phyloP scores from a whole-genome alignment of 2,329 filamentous ascomycete species.

The Aspergillus niger region DNA sequence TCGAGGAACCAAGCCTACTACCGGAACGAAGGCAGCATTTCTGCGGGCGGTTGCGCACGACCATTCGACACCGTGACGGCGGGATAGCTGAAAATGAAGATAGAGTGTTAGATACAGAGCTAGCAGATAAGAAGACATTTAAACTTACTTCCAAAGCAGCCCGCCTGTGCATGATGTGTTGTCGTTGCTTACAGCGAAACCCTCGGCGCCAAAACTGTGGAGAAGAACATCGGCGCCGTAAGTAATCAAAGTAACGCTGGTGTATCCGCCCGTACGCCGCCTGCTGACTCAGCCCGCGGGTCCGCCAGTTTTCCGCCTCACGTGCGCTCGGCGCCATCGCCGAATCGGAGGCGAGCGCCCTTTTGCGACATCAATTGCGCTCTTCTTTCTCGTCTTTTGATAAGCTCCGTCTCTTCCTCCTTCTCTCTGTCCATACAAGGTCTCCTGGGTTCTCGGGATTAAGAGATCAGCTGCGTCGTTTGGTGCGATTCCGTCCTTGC shows the following conservation, averaged over 20 bases:
- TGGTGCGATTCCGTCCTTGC: background rate
- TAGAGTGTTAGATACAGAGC: background rate
- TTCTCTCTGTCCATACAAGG: constrained; percentile 4
- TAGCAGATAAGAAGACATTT: fast-evolving
- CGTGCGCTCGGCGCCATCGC: constrained; percentile 33
- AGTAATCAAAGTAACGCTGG: background rate
- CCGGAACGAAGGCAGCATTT: constrained; percentile 23
- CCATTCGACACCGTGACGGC: constrained; percentile 43
- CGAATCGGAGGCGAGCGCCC: constrained; percentile 34
- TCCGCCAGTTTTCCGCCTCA: constrained; percentile 25
- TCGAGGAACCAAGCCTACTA: constrained; percentile 25
- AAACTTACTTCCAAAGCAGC: constrained; percentile 35
- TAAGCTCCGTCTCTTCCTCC: background rate
- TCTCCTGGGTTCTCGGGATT: background rate
- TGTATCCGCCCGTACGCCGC: background rate
- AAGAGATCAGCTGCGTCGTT: background rate
- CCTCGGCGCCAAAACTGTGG: constrained; percentile 19
- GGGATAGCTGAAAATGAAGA: constrained; percentile 33
- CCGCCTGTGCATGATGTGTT: constrained; percentile 38
- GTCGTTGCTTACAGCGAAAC: constrained; percentile 15
- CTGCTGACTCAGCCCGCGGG: constrained; percentile 4
- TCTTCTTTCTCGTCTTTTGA: constrained; percentile 5
- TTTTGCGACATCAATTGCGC: constrained; percentile 21
- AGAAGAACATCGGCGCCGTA: constrained; percentile 2
- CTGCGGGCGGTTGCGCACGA: constrained; percentile 35